phyloP scores from a whole-genome alignment of 2,329 filamentous ascomycete genomes.

The Ceratocystiopsis minuta region DNA sequence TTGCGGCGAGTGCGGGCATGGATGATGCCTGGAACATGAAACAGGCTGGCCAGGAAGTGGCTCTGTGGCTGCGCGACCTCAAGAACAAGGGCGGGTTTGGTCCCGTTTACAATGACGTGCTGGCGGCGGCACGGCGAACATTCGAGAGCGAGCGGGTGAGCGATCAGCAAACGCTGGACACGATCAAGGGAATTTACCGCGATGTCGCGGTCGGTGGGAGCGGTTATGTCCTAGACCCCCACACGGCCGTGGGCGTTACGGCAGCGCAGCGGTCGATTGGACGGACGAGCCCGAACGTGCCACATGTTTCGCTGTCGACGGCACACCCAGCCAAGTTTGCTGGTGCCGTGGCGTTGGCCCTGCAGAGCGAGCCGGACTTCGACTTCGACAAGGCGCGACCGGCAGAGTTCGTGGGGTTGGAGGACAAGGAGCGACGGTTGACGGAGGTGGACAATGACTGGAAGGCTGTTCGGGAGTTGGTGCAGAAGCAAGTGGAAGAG shows the following conservation, averaged over 20 bases:
- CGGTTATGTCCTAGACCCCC: conserved; percentile 77
- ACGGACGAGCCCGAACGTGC: conserved; percentile 30
- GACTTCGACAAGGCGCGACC: conserved; percentile 65
- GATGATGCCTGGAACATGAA: conserved; percentile 48
- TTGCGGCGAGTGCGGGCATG: conserved; percentile 39
- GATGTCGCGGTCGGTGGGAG: conserved; percentile 10
- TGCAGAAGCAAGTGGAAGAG: conserved; percentile 54
- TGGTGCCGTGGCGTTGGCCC: conserved; percentile 62
- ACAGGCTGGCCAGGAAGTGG: conserved; percentile 59
- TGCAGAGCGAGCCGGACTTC: conserved; percentile 55
- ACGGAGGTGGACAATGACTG: conserved; percentile 52
- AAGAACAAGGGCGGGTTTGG: conserved; percentile 69
- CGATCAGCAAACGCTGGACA: conserved; percentile 48
- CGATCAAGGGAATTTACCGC: conserved; percentile 39
- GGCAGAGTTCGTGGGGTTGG: conserved; percentile 61
- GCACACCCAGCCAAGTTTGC: conserved; percentile 94
- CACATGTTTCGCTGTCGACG: conserved; percentile 76
- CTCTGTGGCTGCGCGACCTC: conserved; percentile 59
- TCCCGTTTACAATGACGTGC: conserved; percentile 54
- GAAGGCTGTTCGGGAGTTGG: conserved; percentile 56
- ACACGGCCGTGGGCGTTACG: conserved; percentile 72
- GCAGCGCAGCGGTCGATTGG: conserved; percentile 54
- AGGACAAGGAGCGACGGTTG: conserved; percentile 57
- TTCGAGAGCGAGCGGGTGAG: conserved; percentile 68
- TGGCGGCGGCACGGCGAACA: conserved; percentile 49